Evolutionary conservation across 2,329 filamentous ascomycete genomes (phyloP), one percentile per base, ranked within the genome.

Genomic region (Ceratocystis lukuohia): DNA sequence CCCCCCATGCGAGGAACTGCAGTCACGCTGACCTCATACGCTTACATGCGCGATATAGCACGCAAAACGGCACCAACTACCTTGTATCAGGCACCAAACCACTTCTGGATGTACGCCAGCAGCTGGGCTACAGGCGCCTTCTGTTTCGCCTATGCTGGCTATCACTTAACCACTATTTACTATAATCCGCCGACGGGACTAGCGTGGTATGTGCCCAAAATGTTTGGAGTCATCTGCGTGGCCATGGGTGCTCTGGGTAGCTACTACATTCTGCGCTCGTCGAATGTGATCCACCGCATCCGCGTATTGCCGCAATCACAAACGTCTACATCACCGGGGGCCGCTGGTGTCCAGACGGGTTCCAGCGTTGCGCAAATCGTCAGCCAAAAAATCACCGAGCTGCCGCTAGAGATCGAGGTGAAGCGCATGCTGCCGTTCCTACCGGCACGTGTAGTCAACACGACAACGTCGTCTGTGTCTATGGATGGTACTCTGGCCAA

Each of bases 41-140:
- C 75, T 65, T 84, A 80, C 74, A 78, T 80, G 71, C 80, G 80
- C 68, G 80, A 79, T 68, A 79, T 89, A 46, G 81, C 83, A 15
- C 76, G 77, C 67, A 82, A 83, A 69, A 72, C 78, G n/a, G 75
- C 78, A 1, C 79, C 82, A 4, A 84, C 86, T 6, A 74, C 82
- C 2, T 77, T 90, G 56, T 90, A 88, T 76, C 79, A 86, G 71
- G 81, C 82, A 1, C 84, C 84, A 15, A 84, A 84, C 0, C 85
- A 88, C 71, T 81, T 81, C 66, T 79, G 80, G 74, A 87, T 85
- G 73, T 80, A 87, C 69, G 72, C 82, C 70, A 81, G 82, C 59
- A 83, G 83, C 72, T 85, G 86, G 74, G 73, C 76, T 15, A 80
- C 82, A 30, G 81, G 81, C 1, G 68, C 78, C 25, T 81, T 82